A percentile compares a stretch with the other conserved stretches of the same genome.
Evolutionary conservation across 2,329 filamentous ascomycete genomes (phyloP).

Genomic region (Dendrostoma leiphaemia): DNA sequence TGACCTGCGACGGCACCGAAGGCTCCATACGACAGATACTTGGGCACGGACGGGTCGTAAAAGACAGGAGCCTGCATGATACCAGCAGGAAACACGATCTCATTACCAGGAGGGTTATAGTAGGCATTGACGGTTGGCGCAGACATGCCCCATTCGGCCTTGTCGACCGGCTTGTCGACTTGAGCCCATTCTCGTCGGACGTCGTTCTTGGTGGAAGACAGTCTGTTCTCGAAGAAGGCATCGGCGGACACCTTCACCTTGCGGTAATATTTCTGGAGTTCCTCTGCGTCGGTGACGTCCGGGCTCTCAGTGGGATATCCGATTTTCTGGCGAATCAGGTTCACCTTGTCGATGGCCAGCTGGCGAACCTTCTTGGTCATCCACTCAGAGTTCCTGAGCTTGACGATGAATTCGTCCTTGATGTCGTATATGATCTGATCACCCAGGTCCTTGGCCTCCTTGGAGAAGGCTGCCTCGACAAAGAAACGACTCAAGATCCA

Average conservation of each 20-base stretch:
- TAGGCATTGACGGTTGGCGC: slow-evolving; percentile 65
- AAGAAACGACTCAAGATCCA: slow-evolving; percentile 74
- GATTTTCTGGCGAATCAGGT: slow-evolving; percentile 67
- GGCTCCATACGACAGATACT: slow-evolving; percentile 67
- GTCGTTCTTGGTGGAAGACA: slow-evolving; percentile 49
- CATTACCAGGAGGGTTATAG: slow-evolving; percentile 63
- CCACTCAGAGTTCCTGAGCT: slow-evolving; percentile 59
- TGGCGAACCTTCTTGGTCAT: slow-evolving; percentile 61
- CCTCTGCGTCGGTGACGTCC: slow-evolving; percentile 56
- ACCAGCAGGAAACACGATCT: slow-evolving; percentile 67
- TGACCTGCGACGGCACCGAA: slow-evolving; percentile 68
- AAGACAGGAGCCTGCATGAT: slow-evolving; percentile 70
- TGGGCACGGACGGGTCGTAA: slow-evolving; percentile 54
- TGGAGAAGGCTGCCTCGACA: slow-evolving; percentile 65
- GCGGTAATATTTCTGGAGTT: slow-evolving; percentile 56
- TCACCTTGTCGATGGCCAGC: slow-evolving; percentile 61
- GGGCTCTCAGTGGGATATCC: slow-evolving; percentile 63
- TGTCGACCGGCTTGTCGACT: slow-evolving; percentile 59
- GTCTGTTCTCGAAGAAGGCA: slow-evolving; percentile 56
- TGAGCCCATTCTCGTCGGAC: slow-evolving; percentile 52
- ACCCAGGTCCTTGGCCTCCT: slow-evolving; percentile 63
- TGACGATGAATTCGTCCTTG: slow-evolving; percentile 62
- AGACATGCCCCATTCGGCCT: slow-evolving; percentile 59
- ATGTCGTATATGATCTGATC: slow-evolving; percentile 71
- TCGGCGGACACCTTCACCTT: slow-evolving; percentile 47